A percentile compares a stretch with the other conserved stretches of the same genome.
Conservation (phyloP, 1,139 yeast genomes). For the Taphrina confusa region DNA sequence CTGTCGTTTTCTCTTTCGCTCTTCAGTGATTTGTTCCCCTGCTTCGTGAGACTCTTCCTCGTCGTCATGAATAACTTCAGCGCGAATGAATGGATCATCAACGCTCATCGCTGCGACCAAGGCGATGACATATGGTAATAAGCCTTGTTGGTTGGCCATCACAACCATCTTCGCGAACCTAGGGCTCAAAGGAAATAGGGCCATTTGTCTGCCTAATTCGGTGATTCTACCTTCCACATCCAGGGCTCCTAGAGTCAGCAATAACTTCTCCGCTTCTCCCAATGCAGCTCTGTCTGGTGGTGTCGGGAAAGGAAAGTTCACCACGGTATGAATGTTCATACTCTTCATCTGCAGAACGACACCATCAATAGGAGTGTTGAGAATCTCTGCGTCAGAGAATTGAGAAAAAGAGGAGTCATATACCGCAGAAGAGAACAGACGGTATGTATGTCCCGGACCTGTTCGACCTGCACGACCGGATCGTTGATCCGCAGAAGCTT, state of each 20-base stretch:
- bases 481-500: constrained; percentile 94
- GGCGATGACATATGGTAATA: constrained; percentile 84
- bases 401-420: constrained; percentile 81
- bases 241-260: constrained; percentile 78
- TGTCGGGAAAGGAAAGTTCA: constrained; percentile 95
- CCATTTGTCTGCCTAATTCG: constrained; percentile 79
- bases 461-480: constrained; percentile 99
- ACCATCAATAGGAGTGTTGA: constrained; percentile 95
- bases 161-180: constrained; percentile 87
- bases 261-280: constrained; percentile 64
- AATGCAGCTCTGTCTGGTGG: constrained; percentile 73
- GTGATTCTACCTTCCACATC: constrained; percentile 61
- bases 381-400: constrained; percentile 84
- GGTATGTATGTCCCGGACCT: constrained; percentile 97
- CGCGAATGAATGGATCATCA: constrained; percentile 62
- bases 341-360: constrained; percentile 91
- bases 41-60: constrained; percentile 41
- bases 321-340: constrained; percentile 90
- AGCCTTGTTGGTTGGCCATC: constrained; percentile 74
- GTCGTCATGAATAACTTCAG: constrained; percentile 41
- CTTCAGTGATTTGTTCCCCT: constrained; percentile 44
- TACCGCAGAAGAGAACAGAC: constrained; percentile 92
- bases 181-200: constrained; percentile 89
- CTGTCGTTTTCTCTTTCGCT: constrained; percentile 55
- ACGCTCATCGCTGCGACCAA: constrained; percentile 91